These are phyloP conservation scores for Pezicula rhizophila DNA, from an alignment of 2,329 filamentous ascomycete species.

Conservation along the genomic window DNA sequence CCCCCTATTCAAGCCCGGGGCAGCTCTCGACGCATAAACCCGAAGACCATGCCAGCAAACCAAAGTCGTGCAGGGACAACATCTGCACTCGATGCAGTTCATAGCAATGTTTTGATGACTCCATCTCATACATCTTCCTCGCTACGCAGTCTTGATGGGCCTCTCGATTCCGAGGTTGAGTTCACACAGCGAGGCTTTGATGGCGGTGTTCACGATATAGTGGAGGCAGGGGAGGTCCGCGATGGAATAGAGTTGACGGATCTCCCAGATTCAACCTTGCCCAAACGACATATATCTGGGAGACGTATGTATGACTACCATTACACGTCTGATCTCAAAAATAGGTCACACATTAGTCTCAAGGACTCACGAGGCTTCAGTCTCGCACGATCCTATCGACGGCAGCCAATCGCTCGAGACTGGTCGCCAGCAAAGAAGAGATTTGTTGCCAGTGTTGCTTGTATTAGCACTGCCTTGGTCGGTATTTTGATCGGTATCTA, in stretches of 20 bases:
- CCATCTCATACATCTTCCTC: not conserved
- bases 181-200: not conserved
- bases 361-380: constrained; percentile 44
- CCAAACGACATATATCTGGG: constrained; percentile 10
- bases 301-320: constrained; percentile 8
- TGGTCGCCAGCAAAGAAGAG: constrained; percentile 64
- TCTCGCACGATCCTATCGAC: constrained; percentile 47
- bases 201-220: not conserved
- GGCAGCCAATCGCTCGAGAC: constrained; percentile 64
- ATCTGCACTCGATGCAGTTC: not conserved
- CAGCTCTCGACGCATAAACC: not conserved
- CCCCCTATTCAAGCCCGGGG: constrained; percentile 10
- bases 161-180: not conserved
- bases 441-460: constrained; percentile 62
- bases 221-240: not conserved
- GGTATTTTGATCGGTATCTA: constrained; percentile 71
- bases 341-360: constrained; percentile 49
- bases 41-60: not conserved
- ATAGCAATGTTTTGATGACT: not conserved
- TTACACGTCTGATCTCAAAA: constrained; percentile 34
- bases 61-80: not conserved
- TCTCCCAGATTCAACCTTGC: constrained; percentile 13
- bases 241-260: constrained; percentile 15
- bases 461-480: constrained; percentile 65
- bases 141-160: not conserved